A percentile compares a stretch with the other conserved stretches of the same genome.
Evolutionary conservation across 352 stramenopile genomes (phyloP).

Genomic region (Phytophthora gonapodyides): DNA sequence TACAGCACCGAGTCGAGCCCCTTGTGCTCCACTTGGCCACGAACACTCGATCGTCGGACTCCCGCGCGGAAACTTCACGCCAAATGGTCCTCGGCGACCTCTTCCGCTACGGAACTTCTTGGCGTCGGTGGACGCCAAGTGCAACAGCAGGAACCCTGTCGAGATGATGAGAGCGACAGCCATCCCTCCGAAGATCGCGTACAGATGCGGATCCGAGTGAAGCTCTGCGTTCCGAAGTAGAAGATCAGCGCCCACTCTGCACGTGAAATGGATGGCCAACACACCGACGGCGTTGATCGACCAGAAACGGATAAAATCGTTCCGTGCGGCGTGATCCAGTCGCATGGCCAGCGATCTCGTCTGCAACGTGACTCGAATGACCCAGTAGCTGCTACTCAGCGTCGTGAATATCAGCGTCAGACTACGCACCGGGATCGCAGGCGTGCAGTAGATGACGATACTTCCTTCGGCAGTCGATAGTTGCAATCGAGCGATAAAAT

Average conservation of each 20-base stretch:
- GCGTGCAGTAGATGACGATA: slow-evolving; percentile 41
- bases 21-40: slow-evolving; percentile 33
- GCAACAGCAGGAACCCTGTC: slow-evolving; percentile 29
- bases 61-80: slow-evolving; percentile 9
- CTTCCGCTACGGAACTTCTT: slow-evolving; percentile 10
- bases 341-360: slow-evolving; percentile 31
- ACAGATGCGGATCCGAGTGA: slow-evolving; percentile 43
- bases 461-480: slow-evolving; percentile 32
- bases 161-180: slow-evolving; percentile 36
- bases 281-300: slow-evolving; percentile 20
- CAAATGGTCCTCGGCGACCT: slow-evolving; percentile 5
- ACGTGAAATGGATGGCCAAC: slow-evolving; percentile 36
- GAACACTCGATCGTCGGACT: slow-evolving; percentile 26
- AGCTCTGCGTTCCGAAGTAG: slow-evolving; percentile 36
- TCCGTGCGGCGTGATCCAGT: slow-evolving; percentile 27
- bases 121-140: slow-evolving; percentile 19
- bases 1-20: slow-evolving; percentile 32
- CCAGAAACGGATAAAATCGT: slow-evolving; percentile 36
- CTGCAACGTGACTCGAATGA: slow-evolving; percentile 43
- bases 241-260: slow-evolving; percentile 32
- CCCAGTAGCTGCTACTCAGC: slow-evolving; percentile 47
- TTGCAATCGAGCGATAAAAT: slow-evolving; percentile 47
- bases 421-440: slow-evolving; percentile 38
- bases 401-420: slow-evolving; percentile 40
- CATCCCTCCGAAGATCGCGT: slow-evolving; percentile 44